These are phyloP conservation scores for Salix caprea DNA, from an alignment of 345 rosid species.

Conservation along the genomic window DNA sequence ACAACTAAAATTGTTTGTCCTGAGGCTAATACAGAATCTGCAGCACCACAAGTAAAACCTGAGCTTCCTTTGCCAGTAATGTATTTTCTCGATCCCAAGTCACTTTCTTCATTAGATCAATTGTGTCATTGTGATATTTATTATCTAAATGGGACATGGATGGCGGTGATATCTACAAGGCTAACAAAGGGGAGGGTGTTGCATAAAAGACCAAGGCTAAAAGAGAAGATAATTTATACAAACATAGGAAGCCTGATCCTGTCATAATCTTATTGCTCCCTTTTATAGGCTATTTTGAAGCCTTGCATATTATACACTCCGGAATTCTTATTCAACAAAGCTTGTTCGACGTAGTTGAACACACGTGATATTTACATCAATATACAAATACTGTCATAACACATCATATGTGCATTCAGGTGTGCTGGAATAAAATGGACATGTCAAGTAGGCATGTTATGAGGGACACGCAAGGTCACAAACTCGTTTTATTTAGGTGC, in stretches of 20 bases:
- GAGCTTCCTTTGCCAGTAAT: conserved; percentile 88
- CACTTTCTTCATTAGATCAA: not conserved
- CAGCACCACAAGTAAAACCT: conserved; percentile 75
- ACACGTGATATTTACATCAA: not conserved
- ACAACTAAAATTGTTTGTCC: conserved; percentile 61
- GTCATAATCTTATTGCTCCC: not conserved
- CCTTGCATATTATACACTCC: not conserved
- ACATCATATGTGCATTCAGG: not conserved
- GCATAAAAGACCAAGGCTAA: not conserved
- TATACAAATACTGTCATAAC: not conserved
- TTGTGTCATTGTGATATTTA: not conserved
- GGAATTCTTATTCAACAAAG: not conserved
- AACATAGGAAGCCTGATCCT: not conserved
- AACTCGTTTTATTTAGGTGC: not conserved
- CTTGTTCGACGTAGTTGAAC: not conserved
- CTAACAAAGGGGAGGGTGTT: not conserved
- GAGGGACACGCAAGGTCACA: not conserved
- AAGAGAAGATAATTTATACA: not conserved
- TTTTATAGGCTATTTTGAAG: not conserved
- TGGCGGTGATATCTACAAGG: not conserved
- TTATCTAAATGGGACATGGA: not conserved
- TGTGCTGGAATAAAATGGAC: not conserved
- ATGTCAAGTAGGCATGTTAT: not conserved
- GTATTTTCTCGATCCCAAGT: conserved; percentile 45
- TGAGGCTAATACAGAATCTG: conserved; percentile 47